Percentiles rank a stretch among this genome's conserved stretches.
phyloP scores from a whole-genome alignment of 768 basidiomycete species.

The Tulasnella sp. region DNA sequence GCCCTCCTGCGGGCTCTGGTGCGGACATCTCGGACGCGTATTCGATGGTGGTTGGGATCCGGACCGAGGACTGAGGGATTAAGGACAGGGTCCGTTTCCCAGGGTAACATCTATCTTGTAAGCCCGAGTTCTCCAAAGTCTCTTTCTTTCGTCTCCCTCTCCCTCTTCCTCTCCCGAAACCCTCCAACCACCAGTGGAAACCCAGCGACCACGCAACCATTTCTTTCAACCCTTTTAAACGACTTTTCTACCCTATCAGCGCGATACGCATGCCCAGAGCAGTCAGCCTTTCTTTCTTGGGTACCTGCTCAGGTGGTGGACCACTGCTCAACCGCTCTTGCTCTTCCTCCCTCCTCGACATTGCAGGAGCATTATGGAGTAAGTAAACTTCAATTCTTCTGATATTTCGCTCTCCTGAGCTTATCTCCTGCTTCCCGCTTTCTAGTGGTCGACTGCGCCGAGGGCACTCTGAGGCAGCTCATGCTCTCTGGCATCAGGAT shows the following conservation, averaged over 20 bases:
- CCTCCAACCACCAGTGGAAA: neutral
- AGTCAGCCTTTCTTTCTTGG: slow-evolving; percentile 64
- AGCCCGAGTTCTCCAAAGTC: neutral
- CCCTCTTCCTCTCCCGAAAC: neutral
- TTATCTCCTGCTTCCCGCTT: neutral
- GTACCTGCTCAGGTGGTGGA: slow-evolving; percentile 73
- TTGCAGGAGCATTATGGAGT: slow-evolving; percentile 66
- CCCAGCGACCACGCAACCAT: neutral
- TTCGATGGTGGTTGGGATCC: slow-evolving; percentile 13
- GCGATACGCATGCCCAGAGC: slow-evolving; percentile 24
- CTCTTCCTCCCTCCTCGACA: slow-evolving; percentile 64
- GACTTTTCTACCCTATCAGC: neutral
- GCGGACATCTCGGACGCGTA: slow-evolving; percentile 19
- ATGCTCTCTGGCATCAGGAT: slow-evolving; percentile 32
- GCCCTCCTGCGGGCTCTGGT: slow-evolving; percentile 17
- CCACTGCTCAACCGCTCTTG: slow-evolving; percentile 71
- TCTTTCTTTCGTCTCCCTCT: neutral
- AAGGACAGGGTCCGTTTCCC: neutral
- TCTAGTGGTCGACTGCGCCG: slow-evolving; percentile 78
- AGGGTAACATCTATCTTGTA: neutral
- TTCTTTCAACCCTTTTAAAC: neutral
- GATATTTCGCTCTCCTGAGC: neutral
- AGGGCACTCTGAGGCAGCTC: slow-evolving; percentile 73
- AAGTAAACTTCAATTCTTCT: slow-evolving; percentile 34
- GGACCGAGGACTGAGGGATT: neutral